Evolutionary conservation across 2,329 filamentous ascomycete genomes (phyloP).

Genomic region (Pseudopyrenochaeta lycopersici): DNA sequence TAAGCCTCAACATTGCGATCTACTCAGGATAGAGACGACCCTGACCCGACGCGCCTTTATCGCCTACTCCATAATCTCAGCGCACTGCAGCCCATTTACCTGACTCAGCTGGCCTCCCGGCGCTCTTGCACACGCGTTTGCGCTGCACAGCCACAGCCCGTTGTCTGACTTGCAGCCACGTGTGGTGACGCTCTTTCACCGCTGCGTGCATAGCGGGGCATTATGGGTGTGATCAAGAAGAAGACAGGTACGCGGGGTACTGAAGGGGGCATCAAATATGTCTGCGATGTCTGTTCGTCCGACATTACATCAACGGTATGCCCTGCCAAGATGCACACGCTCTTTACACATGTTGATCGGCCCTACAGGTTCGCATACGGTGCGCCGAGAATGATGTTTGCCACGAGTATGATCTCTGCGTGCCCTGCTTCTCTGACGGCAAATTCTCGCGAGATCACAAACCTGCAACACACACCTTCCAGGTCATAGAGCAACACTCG

Average conservation of each 20-base stretch:
- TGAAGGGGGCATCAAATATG: conserved; percentile 82
- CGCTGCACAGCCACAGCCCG: conserved; percentile 36
- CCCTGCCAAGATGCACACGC: conserved; percentile 24
- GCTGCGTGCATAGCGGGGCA: conserved; percentile 25
- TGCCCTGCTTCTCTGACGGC: conserved; percentile 89
- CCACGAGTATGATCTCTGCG: conserved; percentile 95
- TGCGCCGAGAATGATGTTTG: conserved; percentile 80
- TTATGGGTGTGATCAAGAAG: conserved; percentile 95
- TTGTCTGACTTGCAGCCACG: conserved; percentile 15
- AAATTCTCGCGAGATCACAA: conserved; percentile 84
- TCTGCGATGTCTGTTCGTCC: conserved; percentile 95
- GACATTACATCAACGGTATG: conserved; percentile 94
- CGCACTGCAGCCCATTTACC: conserved; percentile 3
- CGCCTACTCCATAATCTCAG: conserved; percentile 1
- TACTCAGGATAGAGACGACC: conserved; percentile 1
- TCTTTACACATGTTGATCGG: conserved; percentile 7
- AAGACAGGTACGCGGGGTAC: conserved; percentile 87
- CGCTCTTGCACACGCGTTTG: conserved; percentile 16
- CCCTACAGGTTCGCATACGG: conserved; percentile 83
- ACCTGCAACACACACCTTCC: conserved; percentile 84
- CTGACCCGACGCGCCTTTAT: conserved; percentile 8
- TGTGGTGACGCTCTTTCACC: conserved; percentile 17
- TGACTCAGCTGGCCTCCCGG: conserved; percentile 1
- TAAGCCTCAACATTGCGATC: conserved; percentile 4
- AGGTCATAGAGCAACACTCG: conserved; percentile 97